These are phyloP conservation scores for Cladobotryum protrusum DNA, from an alignment of 2,329 filamentous ascomycete genomes.

Conservation along the genomic window DNA sequence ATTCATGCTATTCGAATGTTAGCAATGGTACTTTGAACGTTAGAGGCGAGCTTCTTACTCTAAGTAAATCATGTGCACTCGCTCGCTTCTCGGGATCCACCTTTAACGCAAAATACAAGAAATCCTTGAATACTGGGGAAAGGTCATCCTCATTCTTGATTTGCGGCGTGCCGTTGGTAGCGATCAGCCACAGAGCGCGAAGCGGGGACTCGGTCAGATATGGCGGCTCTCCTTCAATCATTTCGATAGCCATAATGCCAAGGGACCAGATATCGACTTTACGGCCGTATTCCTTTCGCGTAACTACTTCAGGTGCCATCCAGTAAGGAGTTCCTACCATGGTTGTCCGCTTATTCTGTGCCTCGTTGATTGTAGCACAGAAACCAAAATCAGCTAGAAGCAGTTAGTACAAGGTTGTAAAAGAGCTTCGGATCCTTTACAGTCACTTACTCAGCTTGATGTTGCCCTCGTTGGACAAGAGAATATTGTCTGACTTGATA, in stretches of 20 bases:
- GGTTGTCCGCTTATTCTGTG: slow-evolving; percentile 93
- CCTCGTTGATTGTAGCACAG: slow-evolving; percentile 96
- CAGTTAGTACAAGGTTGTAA: slow-evolving; percentile 16
- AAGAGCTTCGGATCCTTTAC: not conserved
- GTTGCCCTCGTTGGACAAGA: slow-evolving; percentile 86
- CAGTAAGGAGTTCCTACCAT: slow-evolving; percentile 99
- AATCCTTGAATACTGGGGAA: slow-evolving; percentile 79
- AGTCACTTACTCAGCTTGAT: slow-evolving; percentile 84
- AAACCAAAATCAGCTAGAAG: slow-evolving; percentile 87
- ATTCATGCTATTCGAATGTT: slow-evolving; percentile 56
- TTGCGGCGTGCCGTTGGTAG: slow-evolving; percentile 88
- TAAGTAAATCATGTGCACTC: slow-evolving; percentile 85
- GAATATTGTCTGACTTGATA: slow-evolving; percentile 98
- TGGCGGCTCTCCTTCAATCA: slow-evolving; percentile 97
- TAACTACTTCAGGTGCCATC: slow-evolving; percentile 99
- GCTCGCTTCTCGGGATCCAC: slow-evolving; percentile 96
- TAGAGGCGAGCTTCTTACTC: slow-evolving; percentile 54
- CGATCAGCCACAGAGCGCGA: slow-evolving; percentile 89
- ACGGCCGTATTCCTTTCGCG: slow-evolving; percentile 91
- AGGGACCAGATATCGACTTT: slow-evolving; percentile 99
- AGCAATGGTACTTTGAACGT: slow-evolving; percentile 8
- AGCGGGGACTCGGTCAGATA: slow-evolving; percentile 94
- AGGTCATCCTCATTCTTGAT: slow-evolving; percentile 90
- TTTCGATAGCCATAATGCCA: slow-evolving; percentile 99
- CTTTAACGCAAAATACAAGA: slow-evolving; percentile 86